Percentiles rank a stretch among this genome's conserved stretches.
phyloP scores from a whole-genome alignment of 1,284 basidiomycete genomes.

The Fomes fomentarius region DNA sequence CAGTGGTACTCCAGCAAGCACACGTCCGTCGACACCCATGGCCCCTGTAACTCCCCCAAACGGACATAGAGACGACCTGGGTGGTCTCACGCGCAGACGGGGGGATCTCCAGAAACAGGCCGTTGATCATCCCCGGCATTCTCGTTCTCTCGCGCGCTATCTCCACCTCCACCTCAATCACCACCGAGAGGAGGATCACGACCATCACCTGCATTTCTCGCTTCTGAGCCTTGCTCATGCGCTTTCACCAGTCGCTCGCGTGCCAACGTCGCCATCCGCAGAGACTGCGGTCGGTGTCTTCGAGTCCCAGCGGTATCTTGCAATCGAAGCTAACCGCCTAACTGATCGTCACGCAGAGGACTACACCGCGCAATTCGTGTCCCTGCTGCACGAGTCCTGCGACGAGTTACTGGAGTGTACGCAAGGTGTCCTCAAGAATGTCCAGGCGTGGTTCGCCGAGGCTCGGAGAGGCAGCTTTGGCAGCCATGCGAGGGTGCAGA shows the following conservation, averaged over 20 bases:
- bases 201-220: constrained; percentile 32
- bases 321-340: constrained; percentile 66
- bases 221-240: constrained; percentile 32
- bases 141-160: constrained; percentile 25
- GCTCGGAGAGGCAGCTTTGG: constrained; percentile 46
- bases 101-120: constrained; percentile 19
- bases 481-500: constrained; percentile 36
- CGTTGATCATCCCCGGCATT: constrained; percentile 9
- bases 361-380: constrained; percentile 53
- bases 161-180: constrained; percentile 22
- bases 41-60: constrained; percentile 7
- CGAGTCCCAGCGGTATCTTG: constrained; percentile 78
- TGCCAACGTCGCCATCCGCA: constrained; percentile 9
- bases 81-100: constrained; percentile 6
- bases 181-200: constrained; percentile 29
- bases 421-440: constrained; percentile 46
- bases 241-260: constrained; percentile 21
- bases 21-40: constrained; percentile 13
- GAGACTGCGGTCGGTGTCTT: constrained; percentile 81
- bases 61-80: constrained; percentile 8
- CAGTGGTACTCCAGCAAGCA: constrained; percentile 8
- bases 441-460: constrained; percentile 56
- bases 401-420: constrained; percentile 58
- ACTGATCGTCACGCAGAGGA: constrained; percentile 55
- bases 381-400: constrained; percentile 60